Evolutionary conservation across 1,139 yeast genomes (phyloP).

Genomic region (Pichia sp.): DNA sequence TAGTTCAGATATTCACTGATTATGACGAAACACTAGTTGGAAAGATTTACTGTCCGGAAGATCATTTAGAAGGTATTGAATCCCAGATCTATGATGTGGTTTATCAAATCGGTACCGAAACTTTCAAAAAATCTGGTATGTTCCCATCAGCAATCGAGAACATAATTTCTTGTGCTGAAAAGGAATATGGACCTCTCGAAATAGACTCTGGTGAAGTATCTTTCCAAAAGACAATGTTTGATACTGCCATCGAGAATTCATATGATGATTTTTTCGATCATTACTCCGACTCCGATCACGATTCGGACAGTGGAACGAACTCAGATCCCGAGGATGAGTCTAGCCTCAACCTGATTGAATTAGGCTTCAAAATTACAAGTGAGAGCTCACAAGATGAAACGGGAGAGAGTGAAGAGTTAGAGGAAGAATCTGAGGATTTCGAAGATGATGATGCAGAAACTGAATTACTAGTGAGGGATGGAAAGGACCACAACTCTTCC

Average conservation of each 20-base stretch:
- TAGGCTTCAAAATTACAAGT: neutral
- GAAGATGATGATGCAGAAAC: neutral
- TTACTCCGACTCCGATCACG: neutral
- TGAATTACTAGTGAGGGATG: neutral
- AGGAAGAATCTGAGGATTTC: neutral
- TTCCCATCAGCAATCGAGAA: neutral
- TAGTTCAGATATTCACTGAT: conserved; percentile 12
- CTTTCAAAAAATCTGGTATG: neutral
- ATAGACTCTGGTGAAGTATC: neutral
- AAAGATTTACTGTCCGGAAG: neutral
- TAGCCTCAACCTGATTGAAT: neutral
- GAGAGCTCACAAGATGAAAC: neutral
- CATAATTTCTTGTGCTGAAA: neutral
- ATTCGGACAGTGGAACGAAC: neutral
- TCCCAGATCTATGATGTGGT: neutral
- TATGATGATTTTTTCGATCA: conserved; percentile 1
- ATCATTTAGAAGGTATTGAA: neutral
- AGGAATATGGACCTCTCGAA: neutral
- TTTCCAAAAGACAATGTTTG: neutral
- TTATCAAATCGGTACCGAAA: neutral
- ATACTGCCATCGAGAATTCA: neutral
- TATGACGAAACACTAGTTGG: conserved; percentile 6
- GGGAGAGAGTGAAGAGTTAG: neutral
- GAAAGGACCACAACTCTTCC: neutral
- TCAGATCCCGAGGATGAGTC: neutral